Conservation (phyloP, 1,284 basidiomycete genomes). For the Cryptococcus amylolentus region DNA sequence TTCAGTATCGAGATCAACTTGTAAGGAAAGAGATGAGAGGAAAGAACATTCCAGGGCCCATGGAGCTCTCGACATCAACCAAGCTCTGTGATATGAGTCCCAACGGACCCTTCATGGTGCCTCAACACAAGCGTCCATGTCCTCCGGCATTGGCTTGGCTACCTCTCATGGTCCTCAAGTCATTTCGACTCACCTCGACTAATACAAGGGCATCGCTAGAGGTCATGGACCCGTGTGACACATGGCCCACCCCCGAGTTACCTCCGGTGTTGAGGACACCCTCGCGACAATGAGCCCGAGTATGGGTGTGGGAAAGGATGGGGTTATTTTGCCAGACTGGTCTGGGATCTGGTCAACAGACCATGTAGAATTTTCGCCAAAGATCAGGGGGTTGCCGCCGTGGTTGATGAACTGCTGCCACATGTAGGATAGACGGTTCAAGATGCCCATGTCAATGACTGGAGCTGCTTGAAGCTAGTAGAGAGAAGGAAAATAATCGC, state of each 20-base stretch:
- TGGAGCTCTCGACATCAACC: slow-evolving; percentile 3
- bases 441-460: no score
- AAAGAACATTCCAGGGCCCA: slow-evolving; percentile 23
- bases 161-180: no score
- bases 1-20: no score
- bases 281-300: slow-evolving; percentile 6
- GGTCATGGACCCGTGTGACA: no score
- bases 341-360: slow-evolving; percentile 55
- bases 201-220: no score
- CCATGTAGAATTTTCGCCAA: slow-evolving; percentile 54
- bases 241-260: no score
- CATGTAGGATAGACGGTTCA: no score
- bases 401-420: slow-evolving; percentile 10
- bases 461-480: no score
- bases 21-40: not conserved
- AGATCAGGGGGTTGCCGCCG: slow-evolving; percentile 30
- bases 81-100: slow-evolving; percentile 8
- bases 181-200: no score
- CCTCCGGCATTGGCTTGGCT: no score
- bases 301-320: not conserved
- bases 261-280: slow-evolving; percentile 45
- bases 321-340: slow-evolving; percentile 52
- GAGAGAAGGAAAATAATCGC: no score
- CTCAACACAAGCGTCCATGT: no score
- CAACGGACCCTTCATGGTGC: slow-evolving; percentile 20